Evolutionary conservation across 2,329 filamentous ascomycete genomes (phyloP), one percentile per base, ranked within the genome.

Genomic region (Penicillium freii): DNA sequence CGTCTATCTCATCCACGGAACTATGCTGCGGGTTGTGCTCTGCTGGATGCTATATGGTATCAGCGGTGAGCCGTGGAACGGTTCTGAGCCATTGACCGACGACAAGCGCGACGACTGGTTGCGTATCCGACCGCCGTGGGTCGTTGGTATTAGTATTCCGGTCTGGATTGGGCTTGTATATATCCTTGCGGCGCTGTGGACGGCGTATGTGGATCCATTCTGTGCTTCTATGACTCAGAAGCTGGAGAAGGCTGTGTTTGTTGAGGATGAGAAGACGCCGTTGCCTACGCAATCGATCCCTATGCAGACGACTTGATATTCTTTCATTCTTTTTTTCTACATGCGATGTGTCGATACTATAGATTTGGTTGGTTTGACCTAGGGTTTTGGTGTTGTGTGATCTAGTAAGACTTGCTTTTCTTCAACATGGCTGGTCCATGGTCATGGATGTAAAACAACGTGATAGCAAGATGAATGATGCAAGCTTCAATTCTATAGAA

Each of bases 1-100:
- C 25, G 81, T 84, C 5, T 84, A 84, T 63, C 77, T 84, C 13
- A 74, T 78, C 10, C 81, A 84, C 66, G 81, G 81, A 46, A 82
- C 81, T 0, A 74, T 84, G 17, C 68, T 84, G 45, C 79, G 81
- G 21, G 80, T 79, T 2, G 75, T 82, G 1, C 75, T 81, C 23
- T 77, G 77, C 39, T 81, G 81, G 73, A 77, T 83, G 67, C 75
- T 82, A 7, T 83, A 82, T 61, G 80, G 80, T 34, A 79, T 80
- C 58, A 77, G 73, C 47, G 76, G 76, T 27, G 70, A 79, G 58
- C 76, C 78, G 2, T 80, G 76, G 71, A 64, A 71, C n/a, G 72
- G 63, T 4, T 51, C 46, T 23, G 63, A 64, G 29, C 56, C 62
- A 4, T 21, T 7, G 8, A 64, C 62, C 3, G 62, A 66, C 15